Conservation (phyloP, 495 filamentous ascomycete genomes). For the Xylaria cubensis region DNA sequence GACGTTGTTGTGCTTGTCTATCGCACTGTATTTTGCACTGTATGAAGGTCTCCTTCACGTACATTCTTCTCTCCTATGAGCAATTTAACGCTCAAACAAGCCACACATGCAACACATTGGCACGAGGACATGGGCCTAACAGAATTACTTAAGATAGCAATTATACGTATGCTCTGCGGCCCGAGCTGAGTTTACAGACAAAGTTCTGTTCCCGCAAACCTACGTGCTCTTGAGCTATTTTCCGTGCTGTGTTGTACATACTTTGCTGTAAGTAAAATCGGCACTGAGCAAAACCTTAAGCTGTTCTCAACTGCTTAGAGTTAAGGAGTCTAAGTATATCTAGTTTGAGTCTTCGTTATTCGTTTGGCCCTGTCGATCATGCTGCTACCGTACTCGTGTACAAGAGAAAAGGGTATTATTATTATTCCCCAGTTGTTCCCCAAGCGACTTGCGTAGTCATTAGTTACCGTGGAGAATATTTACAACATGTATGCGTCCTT, state of each 20-base stretch:
- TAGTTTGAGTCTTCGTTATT: neutral
- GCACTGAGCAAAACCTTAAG: neutral
- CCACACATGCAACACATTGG: constrained; percentile 16
- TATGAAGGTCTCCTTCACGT: neutral
- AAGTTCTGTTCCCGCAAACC: neutral
- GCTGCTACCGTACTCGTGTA: neutral
- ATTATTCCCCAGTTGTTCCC: constrained; percentile 7
- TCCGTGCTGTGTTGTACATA: neutral
- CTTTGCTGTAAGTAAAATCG: neutral
- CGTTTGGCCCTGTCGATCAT: neutral
- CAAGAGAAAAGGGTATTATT: neutral
- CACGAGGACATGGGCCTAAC: constrained; percentile 2
- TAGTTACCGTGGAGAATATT: neutral
- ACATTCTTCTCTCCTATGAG: constrained; percentile 11
- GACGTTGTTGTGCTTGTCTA: neutral
- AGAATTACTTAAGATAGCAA: constrained; percentile 12
- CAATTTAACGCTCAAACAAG: constrained; percentile 25
- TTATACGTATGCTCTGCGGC: neutral
- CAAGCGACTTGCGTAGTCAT: neutral
- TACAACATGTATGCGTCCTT: neutral
- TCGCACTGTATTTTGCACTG: neutral
- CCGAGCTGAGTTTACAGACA: constrained; percentile 6
- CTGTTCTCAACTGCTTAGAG: neutral
- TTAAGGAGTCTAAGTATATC: neutral
- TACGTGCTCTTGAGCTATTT: constrained; percentile 19